Evolutionary conservation across 306 rosid genomes (phyloP), one percentile per base, ranked within the genome.

Genomic region (Pueraria montana): DNA sequence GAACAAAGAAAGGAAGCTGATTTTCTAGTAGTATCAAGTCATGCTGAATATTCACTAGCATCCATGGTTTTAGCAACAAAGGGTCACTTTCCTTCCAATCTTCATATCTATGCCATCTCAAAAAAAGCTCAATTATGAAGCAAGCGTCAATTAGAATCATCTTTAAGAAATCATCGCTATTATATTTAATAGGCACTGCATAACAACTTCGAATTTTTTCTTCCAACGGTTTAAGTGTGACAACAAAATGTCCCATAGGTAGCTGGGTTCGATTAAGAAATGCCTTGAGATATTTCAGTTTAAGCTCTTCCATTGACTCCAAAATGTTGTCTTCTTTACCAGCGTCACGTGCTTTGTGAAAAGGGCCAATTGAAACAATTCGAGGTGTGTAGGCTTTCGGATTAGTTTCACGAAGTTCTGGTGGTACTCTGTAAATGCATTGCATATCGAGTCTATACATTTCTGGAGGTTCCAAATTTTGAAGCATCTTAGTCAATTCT

Each of bases 1-100:
- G 67, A 61, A 61, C 18, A 26, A 12, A 61, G 67, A 61, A 61
- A 2, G 67, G 67, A 26, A 24, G 67, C 6, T 61, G 67, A 61
- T 61, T 61, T 26, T 61, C 38, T 1, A 61, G 10, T 1, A 61
- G 10, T 12, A 26, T 13, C 67, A 61, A 13, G 18, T 61, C 67
- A 0, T 1, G 0, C 0, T 0, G 0, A 24, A 61, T 13, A 9
- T 10, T 0, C 0, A 0, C 0, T 24, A 1, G 3, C 66, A 59
- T 59, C 66, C 17, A 11, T 4, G 0, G 1, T 26, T 61, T 26
- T 13, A 0, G 4, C 18, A 61, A 11, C 18, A 61, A 5, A 11
- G 38, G 67, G 10, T 26, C 18, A 0, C 5, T 13, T 61, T 3
- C 10, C 9, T 0, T 0, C 38, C 38, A 61, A 26, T 26, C 67